These are phyloP conservation scores for Beta lomatogona DNA, from an alignment of 179 eudicot species.

Conservation along the genomic window DNA sequence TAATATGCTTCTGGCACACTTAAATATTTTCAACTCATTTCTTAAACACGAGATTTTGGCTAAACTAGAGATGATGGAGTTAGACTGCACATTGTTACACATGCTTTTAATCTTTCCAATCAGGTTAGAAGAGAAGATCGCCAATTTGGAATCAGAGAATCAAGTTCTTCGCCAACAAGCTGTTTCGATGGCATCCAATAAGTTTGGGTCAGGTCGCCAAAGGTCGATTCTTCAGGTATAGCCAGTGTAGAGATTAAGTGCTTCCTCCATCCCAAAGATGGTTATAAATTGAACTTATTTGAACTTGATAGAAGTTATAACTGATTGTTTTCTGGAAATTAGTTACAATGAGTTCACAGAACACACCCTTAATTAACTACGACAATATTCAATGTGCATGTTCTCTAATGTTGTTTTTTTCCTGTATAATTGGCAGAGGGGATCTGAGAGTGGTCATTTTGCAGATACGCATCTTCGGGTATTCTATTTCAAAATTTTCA, in stretches of 20 bases:
- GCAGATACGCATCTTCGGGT: slow-evolving; percentile 39
- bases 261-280: background rate
- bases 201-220: slow-evolving; percentile 72
- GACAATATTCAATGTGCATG: background rate
- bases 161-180: slow-evolving; percentile 97
- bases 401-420: slow-evolving; percentile 19
- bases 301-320: no score
- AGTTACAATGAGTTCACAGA: no score
- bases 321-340: no score
- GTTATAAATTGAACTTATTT: background rate
- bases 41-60: background rate
- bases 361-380: background rate
- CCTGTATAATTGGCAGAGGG: slow-evolving; percentile 59
- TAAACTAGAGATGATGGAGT: background rate
- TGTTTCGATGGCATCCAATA: slow-evolving; percentile 75
- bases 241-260: slow-evolving; percentile 14
- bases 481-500: background rate
- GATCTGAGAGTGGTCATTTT: slow-evolving; percentile 69
- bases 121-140: slow-evolving; percentile 84
- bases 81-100: slow-evolving; percentile 7
- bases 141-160: slow-evolving; percentile 89
- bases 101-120: slow-evolving; percentile 9
- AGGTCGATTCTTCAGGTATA: slow-evolving; percentile 89
- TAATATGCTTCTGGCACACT: background rate
- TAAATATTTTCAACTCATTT: no score